Evolutionary conservation across 208 protist species (phyloP), one percentile per base, ranked within the genome.

Genomic region (Lotmaria passim): DNA sequence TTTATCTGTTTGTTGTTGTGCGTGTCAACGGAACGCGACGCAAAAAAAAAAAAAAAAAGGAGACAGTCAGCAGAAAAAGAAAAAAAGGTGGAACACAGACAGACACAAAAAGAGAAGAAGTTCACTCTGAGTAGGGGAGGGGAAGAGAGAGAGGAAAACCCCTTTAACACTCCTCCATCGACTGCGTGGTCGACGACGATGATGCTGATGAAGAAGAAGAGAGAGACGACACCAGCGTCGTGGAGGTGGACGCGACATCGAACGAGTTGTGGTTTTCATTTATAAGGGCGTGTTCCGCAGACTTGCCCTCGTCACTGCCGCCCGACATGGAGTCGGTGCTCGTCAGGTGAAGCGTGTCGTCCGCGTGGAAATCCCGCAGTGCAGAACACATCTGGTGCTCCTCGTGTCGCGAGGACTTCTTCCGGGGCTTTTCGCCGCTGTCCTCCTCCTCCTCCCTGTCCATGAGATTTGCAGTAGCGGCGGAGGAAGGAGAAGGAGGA

Each of bases 291-390:
- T 3, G 33, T 26, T 30, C 24, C n/a, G 23, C 21, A 15, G 19
- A 19, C 5, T 59, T 34, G 17, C n/a, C 34, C 8, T 7, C 28
- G 34, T 15, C 7, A 24, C 53, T 44, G n/a, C 28, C 24, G 5
- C 4, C 7, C 4, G 53, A 59, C 14, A 59, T 6, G 19, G 53
- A 59, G 34, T 59, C 53, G 14, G 53, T 59, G 53, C 53, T 59
- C n/a, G 53, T 59, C 21, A 59, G 17, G 34, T 59, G 53, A 4
- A 59, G n/a, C 4, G 15, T 7, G 0, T 33, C 53, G 11, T 30
- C 53, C 3, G 34, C 47, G 31, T 52, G 12, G 19, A 7, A 23
- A 21, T 48, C 44, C 44, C n/a, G n/a, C n/a, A n/a, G n/a, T n/a
- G n/a, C n/a, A n/a, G n/a, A n/a, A n/a, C n/a, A n/a, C n/a, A n/a